A percentile compares a stretch with the other conserved stretches of the same genome.
Evolutionary conservation across 257 asterid genomes (phyloP).

Genomic region (Fraxinus quadrangulata): DNA sequence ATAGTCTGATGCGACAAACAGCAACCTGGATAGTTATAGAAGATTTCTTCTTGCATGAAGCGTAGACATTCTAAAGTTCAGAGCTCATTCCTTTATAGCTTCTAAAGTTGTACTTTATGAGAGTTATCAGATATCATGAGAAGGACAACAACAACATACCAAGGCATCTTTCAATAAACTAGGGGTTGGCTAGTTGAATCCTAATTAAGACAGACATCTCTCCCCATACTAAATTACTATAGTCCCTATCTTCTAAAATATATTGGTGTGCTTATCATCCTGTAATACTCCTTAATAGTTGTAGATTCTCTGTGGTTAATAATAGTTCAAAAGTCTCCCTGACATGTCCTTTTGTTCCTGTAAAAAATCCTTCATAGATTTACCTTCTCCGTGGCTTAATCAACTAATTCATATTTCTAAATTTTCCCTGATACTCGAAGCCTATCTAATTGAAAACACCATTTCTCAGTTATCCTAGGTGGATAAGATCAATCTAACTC

Average conservation of each 20-base stretch:
- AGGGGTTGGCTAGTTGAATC: not conserved
- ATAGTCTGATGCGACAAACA: too few species aligned
- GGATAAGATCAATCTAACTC: not conserved
- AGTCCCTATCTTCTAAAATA: not conserved
- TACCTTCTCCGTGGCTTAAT: not conserved
- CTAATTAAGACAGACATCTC: not conserved
- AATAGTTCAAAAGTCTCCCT: not conserved
- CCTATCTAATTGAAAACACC: not conserved
- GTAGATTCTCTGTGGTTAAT: too few species aligned
- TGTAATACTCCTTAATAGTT: not conserved
- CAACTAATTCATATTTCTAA: not conserved
- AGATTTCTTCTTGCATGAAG: too few species aligned
- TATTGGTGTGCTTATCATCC: not conserved
- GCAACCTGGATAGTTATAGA: too few species aligned
- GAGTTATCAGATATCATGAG: too few species aligned
- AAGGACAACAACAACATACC: too few species aligned
- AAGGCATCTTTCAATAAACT: not conserved
- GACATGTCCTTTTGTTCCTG: not conserved
- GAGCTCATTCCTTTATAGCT: too few species aligned
- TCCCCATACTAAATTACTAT: not conserved
- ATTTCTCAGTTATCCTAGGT: not conserved
- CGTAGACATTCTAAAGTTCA: too few species aligned
- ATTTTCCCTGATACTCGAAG: not conserved
- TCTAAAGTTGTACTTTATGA: too few species aligned
- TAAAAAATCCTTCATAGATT: not conserved